A percentile compares a stretch with the other conserved stretches of the same genome.
phyloP scores from a whole-genome alignment of 768 basidiomycete genomes.

The Rhodotorula graminis region DNA sequence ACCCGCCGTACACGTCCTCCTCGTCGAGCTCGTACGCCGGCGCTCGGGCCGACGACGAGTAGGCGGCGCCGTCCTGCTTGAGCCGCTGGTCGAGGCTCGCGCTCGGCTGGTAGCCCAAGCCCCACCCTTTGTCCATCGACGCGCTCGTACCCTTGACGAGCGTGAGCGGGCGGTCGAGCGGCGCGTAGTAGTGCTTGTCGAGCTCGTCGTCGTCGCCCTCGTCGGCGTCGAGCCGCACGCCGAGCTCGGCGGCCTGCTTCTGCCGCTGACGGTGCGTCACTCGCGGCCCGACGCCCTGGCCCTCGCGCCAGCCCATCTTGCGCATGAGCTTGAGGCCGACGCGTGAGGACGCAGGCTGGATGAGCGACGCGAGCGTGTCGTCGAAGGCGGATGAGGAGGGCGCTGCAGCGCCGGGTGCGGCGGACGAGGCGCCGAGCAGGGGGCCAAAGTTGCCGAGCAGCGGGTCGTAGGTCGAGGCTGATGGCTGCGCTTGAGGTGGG shows the following conservation, averaged over 20 bases:
- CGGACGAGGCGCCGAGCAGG: not conserved
- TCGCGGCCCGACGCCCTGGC: slow-evolving; percentile 89
- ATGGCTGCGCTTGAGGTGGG: slow-evolving; percentile 36
- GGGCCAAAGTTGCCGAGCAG: slow-evolving; percentile 28
- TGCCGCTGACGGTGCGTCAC: slow-evolving; percentile 70
- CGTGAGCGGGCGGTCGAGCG: slow-evolving; percentile 67
- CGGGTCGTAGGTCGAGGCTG: slow-evolving; percentile 24
- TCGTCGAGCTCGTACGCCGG: slow-evolving; percentile 49
- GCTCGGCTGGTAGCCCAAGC: slow-evolving; percentile 72
- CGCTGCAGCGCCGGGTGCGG: not conserved
- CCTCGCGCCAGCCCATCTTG: slow-evolving; percentile 92
- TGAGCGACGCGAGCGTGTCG: slow-evolving; percentile 61
- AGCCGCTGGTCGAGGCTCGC: slow-evolving; percentile 42
- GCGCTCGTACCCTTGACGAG: slow-evolving; percentile 49
- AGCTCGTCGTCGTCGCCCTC: slow-evolving; percentile 55
- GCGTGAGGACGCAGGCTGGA: slow-evolving; percentile 71
- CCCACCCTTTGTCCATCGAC: slow-evolving; percentile 71
- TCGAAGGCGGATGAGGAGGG: slow-evolving; percentile 15
- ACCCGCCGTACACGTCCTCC: slow-evolving; percentile 83
- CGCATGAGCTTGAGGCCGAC: slow-evolving; percentile 77
- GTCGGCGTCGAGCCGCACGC: slow-evolving; percentile 50
- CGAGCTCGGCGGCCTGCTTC: slow-evolving; percentile 48
- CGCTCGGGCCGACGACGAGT: slow-evolving; percentile 1
- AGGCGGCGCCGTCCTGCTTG: not conserved
- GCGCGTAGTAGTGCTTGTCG: slow-evolving; percentile 78